phyloP scores from a whole-genome alignment of 768 basidiomycete genomes.

The Termitomyces sp. region DNA sequence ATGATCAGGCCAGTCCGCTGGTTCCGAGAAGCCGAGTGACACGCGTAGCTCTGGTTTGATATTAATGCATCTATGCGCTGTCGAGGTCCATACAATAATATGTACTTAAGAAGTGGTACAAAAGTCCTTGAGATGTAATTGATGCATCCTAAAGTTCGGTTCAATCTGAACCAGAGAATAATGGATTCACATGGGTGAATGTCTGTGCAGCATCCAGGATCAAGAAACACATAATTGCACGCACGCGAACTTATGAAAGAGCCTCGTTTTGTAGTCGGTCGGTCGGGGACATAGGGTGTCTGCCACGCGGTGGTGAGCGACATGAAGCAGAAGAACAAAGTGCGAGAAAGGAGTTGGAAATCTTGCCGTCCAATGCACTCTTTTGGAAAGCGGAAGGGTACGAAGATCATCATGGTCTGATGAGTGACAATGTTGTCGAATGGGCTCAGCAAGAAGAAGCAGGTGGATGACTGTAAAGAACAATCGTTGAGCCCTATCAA shows the following conservation, averaged over 20 bases:
- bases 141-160: constrained; percentile 3
- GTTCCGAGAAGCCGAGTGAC: constrained; percentile 11
- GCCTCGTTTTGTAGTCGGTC: background rate
- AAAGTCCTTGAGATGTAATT: constrained; percentile 16
- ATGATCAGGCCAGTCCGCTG: background rate
- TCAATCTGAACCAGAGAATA: constrained; percentile 8
- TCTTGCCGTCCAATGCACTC: constrained; percentile 16
- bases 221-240: constrained; percentile 12
- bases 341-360: constrained; percentile 9
- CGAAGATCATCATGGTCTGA: constrained; percentile 10
- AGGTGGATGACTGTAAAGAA: constrained; percentile 18
- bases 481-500: constrained; percentile 10
- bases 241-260: constrained; percentile 9
- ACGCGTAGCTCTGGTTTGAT: constrained; percentile 3
- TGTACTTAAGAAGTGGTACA: constrained; percentile 6
- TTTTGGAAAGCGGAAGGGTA: constrained; percentile 7
- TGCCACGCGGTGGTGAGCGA: background rate
- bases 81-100: constrained; percentile 3
- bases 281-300: background rate
- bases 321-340: background rate
- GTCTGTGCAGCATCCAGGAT: constrained; percentile 16
- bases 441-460: constrained; percentile 14
- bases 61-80: constrained; percentile 11
- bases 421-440: constrained; percentile 13
- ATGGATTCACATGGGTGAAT: constrained; percentile 15